Base-by-base conservation (phyloP, 2,329 filamentous ascomycete species). In the Cadophora gregata region DNA sequence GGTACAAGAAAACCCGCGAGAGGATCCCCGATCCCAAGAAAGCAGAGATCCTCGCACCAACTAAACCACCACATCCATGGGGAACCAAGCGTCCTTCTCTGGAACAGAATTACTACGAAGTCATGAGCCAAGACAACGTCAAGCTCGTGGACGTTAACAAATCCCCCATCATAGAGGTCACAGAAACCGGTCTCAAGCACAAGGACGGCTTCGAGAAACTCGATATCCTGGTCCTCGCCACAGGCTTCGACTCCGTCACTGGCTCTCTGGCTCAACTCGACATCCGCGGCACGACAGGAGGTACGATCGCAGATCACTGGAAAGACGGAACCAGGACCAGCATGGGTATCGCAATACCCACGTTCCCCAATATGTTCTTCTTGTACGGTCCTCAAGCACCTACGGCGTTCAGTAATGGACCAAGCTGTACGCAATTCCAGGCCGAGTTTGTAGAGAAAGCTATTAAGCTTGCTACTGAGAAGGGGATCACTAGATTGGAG, bases 351-450 rank as follows among this genome's bases (percentile, higher is more conserved):
- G 77, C 79, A 0, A 77, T 80, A 19, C 70, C 77, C 12, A 77
- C 78, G 3, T 83, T 81, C 68, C 81, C 82, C 0, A 85, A 85
- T 61, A 78, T 84, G 75, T 83, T 85, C 76, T 81, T 81, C 65
- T 73, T 75, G 8, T 80, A 79, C 63, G 80, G 80, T 0, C 80
- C 80, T 0, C 80, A 82, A 42, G 77, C 69, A 8, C 81, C 80
- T 3, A 79, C 78, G 0, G 74, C 77, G 0, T 72, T 81, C 63
- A 62, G 75, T 67, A 82, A 82, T 59, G 80, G 79, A 1, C 81
- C 80, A 0, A 78, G 77, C 0, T 80, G 77, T 59, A 76, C 77
- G 1, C 77, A 82, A 69, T 42, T 79, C 12, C 80, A 83, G 67
- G 79, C 78, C 1, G 71, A 80, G 31, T 82, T 78, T 76, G 76